Evolutionary conservation across 2,329 filamentous ascomycete species (phyloP).

Genomic region (Xylariaceae sp.): DNA sequence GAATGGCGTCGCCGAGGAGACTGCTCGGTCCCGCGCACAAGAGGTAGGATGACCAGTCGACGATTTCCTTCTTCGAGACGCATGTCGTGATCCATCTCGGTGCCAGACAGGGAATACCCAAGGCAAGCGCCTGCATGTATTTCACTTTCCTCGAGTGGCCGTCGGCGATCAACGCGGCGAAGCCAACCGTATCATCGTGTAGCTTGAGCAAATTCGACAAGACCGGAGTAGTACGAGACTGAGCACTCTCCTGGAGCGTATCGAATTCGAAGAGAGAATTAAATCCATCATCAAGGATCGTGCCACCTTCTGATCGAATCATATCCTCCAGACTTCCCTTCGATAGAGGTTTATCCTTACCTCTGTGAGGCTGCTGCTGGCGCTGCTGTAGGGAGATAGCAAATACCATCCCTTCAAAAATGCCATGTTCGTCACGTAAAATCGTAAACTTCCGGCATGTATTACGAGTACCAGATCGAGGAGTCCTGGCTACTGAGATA

Average conservation of each 20-base stretch:
- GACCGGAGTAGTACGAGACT: slow-evolving; percentile 20
- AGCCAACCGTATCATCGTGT: slow-evolving; percentile 55
- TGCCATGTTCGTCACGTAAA: slow-evolving; percentile 17
- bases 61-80: slow-evolving; percentile 51
- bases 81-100: slow-evolving; percentile 76
- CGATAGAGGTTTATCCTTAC: slow-evolving; percentile 43
- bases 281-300: slow-evolving; percentile 68
- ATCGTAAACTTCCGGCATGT: slow-evolving; percentile 20
- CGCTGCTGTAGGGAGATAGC: slow-evolving; percentile 66
- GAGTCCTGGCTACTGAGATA: slow-evolving; percentile 28
- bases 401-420: slow-evolving; percentile 83
- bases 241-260: slow-evolving; percentile 28
- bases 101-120: slow-evolving; percentile 81
- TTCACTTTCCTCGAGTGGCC: slow-evolving; percentile 81
- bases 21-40: slow-evolving; percentile 78
- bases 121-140: slow-evolving; percentile 88
- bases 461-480: slow-evolving; percentile 17
- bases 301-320: slow-evolving; percentile 68
- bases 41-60: slow-evolving; percentile 77
- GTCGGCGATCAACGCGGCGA: slow-evolving; percentile 82
- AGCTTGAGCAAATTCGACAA: slow-evolving; percentile 44
- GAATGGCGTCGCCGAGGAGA: slow-evolving; percentile 69
- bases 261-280: slow-evolving; percentile 66
- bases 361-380: slow-evolving; percentile 46
- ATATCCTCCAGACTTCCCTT: slow-evolving; percentile 47